phyloP scores from a whole-genome alignment of 768 basidiomycete species.

The Boletus huronensis region DNA sequence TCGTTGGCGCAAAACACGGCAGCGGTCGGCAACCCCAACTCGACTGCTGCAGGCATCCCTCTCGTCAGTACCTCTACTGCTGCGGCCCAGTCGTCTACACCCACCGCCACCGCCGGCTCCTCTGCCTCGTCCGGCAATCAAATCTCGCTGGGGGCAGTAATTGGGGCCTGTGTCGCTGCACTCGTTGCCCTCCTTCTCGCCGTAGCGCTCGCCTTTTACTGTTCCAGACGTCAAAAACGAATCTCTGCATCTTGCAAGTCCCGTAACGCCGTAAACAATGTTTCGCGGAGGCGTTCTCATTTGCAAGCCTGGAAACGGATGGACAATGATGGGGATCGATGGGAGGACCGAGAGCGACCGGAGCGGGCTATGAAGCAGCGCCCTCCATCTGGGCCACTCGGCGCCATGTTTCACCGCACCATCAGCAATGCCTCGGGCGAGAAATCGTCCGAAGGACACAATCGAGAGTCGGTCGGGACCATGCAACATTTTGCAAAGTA shows the following conservation, averaged over 20 bases:
- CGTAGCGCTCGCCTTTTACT: conserved; percentile 51
- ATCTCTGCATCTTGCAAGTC: conserved; percentile 23
- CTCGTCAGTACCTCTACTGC: conserved; percentile 8
- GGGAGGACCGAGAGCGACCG: conserved; percentile 40
- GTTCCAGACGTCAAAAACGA: conserved; percentile 43
- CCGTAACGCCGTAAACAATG: conserved; percentile 41
- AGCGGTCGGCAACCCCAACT: not conserved
- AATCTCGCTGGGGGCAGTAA: conserved; percentile 45
- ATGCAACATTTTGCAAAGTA: conserved; percentile 54
- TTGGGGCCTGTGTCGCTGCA: conserved; percentile 62
- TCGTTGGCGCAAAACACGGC: conserved; percentile 21
- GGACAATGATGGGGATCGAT: conserved; percentile 46
- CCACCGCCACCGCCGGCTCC: conserved; percentile 5
- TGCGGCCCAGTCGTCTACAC: conserved; percentile 7
- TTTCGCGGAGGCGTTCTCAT: conserved; percentile 41
- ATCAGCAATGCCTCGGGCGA: conserved; percentile 54
- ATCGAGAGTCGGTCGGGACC: conserved; percentile 29
- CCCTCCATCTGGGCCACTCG: conserved; percentile 43
- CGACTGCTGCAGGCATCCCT: conserved; percentile 8
- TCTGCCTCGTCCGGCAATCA: conserved; percentile 14
- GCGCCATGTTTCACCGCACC: conserved; percentile 57
- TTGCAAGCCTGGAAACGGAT: conserved; percentile 57
- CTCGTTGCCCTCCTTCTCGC: conserved; percentile 48
- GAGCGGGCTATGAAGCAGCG: conserved; percentile 40
- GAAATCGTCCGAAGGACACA: conserved; percentile 39